Evolutionary conservation across 768 basidiomycete genomes (phyloP), one percentile per base, ranked within the genome.

Genomic region (Mycena maculata): DNA sequence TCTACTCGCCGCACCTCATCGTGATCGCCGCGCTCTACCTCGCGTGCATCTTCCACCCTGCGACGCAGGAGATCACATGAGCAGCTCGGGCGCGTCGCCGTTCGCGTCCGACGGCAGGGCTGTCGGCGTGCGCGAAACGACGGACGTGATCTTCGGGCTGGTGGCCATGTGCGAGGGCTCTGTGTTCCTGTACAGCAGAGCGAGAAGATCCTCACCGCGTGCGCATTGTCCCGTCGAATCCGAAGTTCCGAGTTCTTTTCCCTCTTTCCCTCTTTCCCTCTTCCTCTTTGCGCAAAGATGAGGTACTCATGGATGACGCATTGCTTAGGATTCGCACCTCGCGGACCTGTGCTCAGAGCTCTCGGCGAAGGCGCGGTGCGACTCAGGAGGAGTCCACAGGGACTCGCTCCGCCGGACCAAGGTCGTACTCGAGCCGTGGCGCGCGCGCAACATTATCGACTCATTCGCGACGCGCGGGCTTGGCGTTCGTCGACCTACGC

Each of bases 1-100:
- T 98, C 30, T 92, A 99, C 75, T 96, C 98, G 0, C 98, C 98
- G 0, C 95, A 99, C 76, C 83, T 98, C 61, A 93, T 99, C 70
- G 95, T 96, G 23, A 87, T 98, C 74, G 91, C 96, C 0, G 92
- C 94, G 0, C 87, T 99, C 60, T 98, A 95, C 80, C 88, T 98
- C 64, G 92, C 93, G 0, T 89, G 95, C 74, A 87, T 92, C 53
- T 83, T 95, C 12, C 90, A 94, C 73, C 79, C 83, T 0, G 86
- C 88, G 22, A 86, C 88, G 36, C 82, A 86, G 54, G 80, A 83
- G 15, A 71, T 79, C 49, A 75, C 53, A 90, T 95, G 52, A 80
- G 71, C 1, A 73, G 76, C 1, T 75, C 77, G n/a, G 93, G 92
- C n/a, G 75, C 81, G 38, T 93, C 91, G 48, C 83, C 87, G 10